These are phyloP conservation scores for Orbilia javanica DNA, from an alignment of 2,329 filamentous ascomycete genomes.

Conservation along the genomic window DNA sequence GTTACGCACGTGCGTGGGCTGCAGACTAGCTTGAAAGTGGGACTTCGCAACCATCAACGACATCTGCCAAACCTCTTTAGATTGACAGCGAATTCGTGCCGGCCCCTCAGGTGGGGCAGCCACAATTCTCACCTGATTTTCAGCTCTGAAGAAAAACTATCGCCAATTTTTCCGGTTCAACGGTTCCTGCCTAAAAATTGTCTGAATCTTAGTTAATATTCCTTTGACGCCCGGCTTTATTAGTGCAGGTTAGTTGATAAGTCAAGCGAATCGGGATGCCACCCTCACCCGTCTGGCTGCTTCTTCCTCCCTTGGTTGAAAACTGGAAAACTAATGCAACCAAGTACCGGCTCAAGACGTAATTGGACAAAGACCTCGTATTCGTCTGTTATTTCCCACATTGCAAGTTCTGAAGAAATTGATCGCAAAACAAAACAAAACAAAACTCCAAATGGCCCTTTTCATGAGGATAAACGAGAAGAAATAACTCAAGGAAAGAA, in stretches of 20 bases:
- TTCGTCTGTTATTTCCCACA: conserved; percentile 58
- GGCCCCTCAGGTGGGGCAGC: conserved; percentile 22
- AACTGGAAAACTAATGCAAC: conserved; percentile 47
- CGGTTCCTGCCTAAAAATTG: conserved; percentile 48
- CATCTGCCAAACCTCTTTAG: conserved; percentile 40
- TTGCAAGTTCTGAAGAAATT: conserved; percentile 38
- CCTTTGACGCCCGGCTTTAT: conserved; percentile 58
- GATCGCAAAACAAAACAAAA: conserved; percentile 36
- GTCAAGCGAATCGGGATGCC: conserved; percentile 59
- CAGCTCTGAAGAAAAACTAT: conserved; percentile 35
- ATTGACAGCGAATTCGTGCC: background rate
- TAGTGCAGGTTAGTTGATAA: conserved; percentile 51
- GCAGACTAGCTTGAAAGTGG: conserved; percentile 21
- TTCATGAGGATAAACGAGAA: conserved; percentile 38
- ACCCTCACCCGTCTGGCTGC: conserved; percentile 57
- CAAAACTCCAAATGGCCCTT: conserved; percentile 6
- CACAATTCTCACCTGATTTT: conserved; percentile 55
- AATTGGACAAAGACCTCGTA: conserved; percentile 58
- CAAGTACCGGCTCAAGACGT: conserved; percentile 54
- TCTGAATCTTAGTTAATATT: conserved; percentile 36
- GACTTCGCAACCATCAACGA: conserved; percentile 17
- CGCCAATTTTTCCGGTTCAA: conserved; percentile 51
- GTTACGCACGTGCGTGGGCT: conserved; percentile 53
- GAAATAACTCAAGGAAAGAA: conserved; percentile 40
- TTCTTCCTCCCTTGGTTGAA: conserved; percentile 56